Percentiles rank a stretch among this genome's conserved stretches.
Evolutionary conservation across 2,329 filamentous ascomycete genomes (phyloP).

Genomic region (Myriosclerotinia scirpicola): DNA sequence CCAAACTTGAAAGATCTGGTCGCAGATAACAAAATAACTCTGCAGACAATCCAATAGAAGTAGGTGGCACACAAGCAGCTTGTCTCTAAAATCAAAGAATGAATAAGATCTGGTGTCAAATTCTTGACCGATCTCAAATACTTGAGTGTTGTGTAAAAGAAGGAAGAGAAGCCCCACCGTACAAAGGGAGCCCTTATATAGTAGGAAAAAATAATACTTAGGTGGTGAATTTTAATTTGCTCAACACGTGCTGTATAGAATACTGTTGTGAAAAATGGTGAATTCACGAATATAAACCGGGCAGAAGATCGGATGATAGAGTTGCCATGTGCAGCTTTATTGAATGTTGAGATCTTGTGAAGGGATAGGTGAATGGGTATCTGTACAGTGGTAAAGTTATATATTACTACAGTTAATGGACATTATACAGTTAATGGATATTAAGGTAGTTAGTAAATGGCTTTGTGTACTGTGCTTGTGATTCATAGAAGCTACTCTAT

Average conservation of each 20-base stretch:
- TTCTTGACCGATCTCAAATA: background rate
- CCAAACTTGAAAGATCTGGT: background rate
- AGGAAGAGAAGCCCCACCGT: background rate
- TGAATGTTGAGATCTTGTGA: background rate
- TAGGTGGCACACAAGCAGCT: background rate
- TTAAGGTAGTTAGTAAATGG: background rate
- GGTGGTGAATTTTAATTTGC: slow-evolving; percentile 1
- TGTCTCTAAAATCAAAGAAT: background rate
- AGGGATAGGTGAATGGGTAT: background rate
- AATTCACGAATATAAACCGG: background rate
- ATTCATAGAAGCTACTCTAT: background rate
- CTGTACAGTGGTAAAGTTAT: background rate
- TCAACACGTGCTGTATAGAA: background rate
- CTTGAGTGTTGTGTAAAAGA: background rate
- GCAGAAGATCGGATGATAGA: background rate
- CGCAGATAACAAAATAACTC: background rate
- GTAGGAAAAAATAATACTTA: no score
- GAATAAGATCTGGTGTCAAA: background rate
- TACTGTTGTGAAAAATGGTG: background rate
- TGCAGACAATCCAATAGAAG: background rate
- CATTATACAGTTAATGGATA: no score
- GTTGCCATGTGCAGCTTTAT: no score
- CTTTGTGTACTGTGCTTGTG: background rate
- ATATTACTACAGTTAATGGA: background rate
- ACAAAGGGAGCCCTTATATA: background rate